These are phyloP conservation scores for Ophiostoma ulmi DNA, from an alignment of 2,329 filamentous ascomycete genomes.

Conservation along the genomic window DNA sequence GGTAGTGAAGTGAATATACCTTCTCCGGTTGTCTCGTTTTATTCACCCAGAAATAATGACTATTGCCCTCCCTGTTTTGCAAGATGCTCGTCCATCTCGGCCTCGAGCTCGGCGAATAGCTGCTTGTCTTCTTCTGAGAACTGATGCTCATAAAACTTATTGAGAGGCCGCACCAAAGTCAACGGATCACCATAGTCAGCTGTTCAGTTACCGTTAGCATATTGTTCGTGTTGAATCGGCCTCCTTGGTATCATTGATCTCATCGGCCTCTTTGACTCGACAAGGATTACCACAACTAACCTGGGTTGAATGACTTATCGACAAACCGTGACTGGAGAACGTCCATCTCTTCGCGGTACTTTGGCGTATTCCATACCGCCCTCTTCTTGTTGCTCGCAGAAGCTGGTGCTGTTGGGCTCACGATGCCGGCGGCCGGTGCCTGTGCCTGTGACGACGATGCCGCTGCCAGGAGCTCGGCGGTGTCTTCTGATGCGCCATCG, in stretches of 20 bases:
- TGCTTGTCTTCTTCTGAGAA: background rate
- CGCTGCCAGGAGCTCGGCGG: background rate
- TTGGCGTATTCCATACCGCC: conserved; percentile 30
- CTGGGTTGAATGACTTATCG: conserved; percentile 45
- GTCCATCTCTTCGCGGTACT: conserved; percentile 44
- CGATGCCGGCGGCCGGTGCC: background rate
- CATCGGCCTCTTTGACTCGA: background rate
- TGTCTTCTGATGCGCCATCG: conserved; percentile 2
- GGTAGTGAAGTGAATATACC: background rate
- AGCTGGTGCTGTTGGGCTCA: background rate
- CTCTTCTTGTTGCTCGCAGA: background rate
- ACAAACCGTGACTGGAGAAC: conserved; percentile 36
- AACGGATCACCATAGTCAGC: conserved; percentile 47
- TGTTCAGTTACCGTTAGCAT: conserved; percentile 23
- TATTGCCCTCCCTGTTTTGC: background rate
- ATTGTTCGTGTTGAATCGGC: conserved; percentile 22
- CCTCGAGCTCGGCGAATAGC: background rate
- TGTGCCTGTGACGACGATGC: background rate
- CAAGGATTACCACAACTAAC: conserved; percentile 33
- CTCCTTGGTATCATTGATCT: no score
- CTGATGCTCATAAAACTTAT: conserved; percentile 24
- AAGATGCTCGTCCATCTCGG: background rate
- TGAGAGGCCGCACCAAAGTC: conserved; percentile 35
- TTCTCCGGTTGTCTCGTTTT: background rate
- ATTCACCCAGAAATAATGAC: background rate